Percentiles rank a stretch among this genome's conserved stretches.
Evolutionary conservation across 176 grass and related monocot genomes (phyloP).

Genomic region (Rhynchospora tenuis): DNA sequence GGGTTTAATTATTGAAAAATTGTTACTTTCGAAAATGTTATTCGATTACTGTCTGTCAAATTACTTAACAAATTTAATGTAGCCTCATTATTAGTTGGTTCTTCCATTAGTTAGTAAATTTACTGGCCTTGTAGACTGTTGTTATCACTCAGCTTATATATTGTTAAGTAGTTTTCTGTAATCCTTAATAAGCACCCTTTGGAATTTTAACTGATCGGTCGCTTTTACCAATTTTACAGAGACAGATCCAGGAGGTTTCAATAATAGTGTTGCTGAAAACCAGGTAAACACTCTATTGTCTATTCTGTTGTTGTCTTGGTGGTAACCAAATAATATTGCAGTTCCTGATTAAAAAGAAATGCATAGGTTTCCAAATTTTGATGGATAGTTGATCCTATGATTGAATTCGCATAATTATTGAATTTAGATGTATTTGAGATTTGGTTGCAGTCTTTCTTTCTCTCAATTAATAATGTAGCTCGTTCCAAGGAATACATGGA

Average conservation of each 20-base stretch:
- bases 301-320: not conserved
- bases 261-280: constrained; percentile 89
- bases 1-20: not conserved
- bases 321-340: not conserved
- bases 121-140: not conserved
- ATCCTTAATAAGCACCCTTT: not conserved
- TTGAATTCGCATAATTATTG: not conserved
- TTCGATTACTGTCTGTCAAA: not conserved
- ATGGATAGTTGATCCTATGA: not conserved
- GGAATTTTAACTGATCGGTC: not conserved
- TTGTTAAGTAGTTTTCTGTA: not conserved
- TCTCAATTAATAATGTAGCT: not conserved
- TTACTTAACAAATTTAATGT: not conserved
- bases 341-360: not conserved
- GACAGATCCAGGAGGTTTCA: constrained; percentile 78
- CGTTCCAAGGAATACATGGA: not conserved
- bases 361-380: not conserved
- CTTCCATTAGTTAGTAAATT: not conserved
- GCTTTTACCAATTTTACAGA: constrained; percentile 37
- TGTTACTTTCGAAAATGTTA: not conserved
- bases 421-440: not conserved
- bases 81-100: not conserved
- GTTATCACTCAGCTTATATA: not conserved
- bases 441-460: not conserved
- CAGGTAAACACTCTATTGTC: constrained; percentile 38